Conservation (phyloP, 768 basidiomycete genomes). For the Fomitopsis pulvina region DNA sequence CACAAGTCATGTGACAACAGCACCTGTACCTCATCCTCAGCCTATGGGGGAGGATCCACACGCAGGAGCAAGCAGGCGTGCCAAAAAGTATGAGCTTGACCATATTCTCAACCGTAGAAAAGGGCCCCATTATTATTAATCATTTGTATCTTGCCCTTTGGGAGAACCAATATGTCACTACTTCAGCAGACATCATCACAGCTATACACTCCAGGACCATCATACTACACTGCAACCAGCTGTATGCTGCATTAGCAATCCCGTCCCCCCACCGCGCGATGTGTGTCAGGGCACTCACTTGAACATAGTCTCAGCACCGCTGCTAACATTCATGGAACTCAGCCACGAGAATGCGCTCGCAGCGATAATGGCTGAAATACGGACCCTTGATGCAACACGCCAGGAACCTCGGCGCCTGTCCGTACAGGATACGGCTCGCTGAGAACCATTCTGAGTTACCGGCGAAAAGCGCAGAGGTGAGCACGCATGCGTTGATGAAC, state of each 20-base stretch:
- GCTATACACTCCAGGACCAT: no score
- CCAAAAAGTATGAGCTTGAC: no score
- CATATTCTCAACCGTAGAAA: no score
- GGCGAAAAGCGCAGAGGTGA: conserved; percentile 69
- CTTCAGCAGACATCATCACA: no score
- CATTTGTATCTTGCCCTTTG: no score
- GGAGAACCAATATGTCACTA: no score
- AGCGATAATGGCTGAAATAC: conserved; percentile 25
- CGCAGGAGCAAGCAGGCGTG: no score
- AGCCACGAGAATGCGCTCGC: conserved; percentile 37
- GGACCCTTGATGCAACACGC: conserved; percentile 43
- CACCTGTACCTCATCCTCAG: no score
- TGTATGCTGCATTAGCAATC: neutral
- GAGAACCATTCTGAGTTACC: conserved; percentile 61
- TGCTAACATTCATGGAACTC: conserved; percentile 61
- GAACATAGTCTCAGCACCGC: conserved; percentile 52
- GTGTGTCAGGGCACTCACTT: conserved; percentile 27
- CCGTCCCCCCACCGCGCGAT: neutral
- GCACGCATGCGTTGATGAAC: conserved; percentile 67
- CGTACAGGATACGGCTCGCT: conserved; percentile 36
- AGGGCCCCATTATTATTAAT: no score
- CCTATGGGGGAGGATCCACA: no score
- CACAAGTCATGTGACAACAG: no score
- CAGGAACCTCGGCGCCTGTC: conserved; percentile 37
- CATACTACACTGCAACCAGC: no score